Evolutionary conservation across 2,329 filamentous ascomycete genomes (phyloP).

Genomic region (Fusarium hostae): DNA sequence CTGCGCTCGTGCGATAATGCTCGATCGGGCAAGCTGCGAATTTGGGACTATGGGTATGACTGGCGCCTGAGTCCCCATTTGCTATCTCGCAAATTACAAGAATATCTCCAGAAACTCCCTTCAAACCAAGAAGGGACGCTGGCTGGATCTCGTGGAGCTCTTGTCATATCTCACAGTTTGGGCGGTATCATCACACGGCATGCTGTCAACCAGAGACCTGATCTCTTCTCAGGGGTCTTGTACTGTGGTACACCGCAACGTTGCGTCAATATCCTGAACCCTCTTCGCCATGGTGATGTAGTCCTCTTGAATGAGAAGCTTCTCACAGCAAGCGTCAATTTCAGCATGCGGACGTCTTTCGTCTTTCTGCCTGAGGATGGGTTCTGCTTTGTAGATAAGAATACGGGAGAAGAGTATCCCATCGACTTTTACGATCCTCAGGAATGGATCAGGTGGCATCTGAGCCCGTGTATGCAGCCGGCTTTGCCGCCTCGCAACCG

Average conservation of each 20-base stretch:
- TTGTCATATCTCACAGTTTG: conserved; percentile 86
- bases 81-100: conserved; percentile 75
- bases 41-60: conserved; percentile 95
- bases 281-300: conserved; percentile 90
- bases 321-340: conserved; percentile 91
- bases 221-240: conserved; percentile 85
- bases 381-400: conserved; percentile 85
- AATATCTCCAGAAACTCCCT: conserved; percentile 78
- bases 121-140: conserved; percentile 73
- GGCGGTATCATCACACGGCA: conserved; percentile 90
- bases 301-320: conserved; percentile 90
- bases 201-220: conserved; percentile 84
- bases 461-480: conserved; percentile 80
- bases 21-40: conserved; percentile 74
- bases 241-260: conserved; percentile 87
- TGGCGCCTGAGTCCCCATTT: conserved; percentile 88
- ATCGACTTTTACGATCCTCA: conserved; percentile 86
- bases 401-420: conserved; percentile 81
- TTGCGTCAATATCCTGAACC: conserved; percentile 91
- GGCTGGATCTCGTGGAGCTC: conserved; percentile 71
- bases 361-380: conserved; percentile 87
- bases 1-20: conserved; percentile 80
- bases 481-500: conserved; percentile 68
- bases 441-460: conserved; percentile 80
- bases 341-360: conserved; percentile 88